phyloP scores from a whole-genome alignment of 108 stramenopile genomes.

The Skeletonema marinoi region DNA sequence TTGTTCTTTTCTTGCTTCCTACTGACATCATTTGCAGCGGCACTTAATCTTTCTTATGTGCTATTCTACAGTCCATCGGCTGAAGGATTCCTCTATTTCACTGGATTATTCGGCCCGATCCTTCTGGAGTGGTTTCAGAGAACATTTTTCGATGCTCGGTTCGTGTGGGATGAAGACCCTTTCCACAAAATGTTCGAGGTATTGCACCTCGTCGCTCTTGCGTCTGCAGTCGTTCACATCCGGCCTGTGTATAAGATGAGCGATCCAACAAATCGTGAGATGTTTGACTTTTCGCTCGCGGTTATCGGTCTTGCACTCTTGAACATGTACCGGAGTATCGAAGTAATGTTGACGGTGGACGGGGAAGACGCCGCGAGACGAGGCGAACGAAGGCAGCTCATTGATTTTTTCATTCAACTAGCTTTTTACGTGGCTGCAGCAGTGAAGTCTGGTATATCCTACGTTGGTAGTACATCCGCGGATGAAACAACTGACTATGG shows the following conservation, averaged over 20 bases:
- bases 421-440: slow-evolving; percentile 20
- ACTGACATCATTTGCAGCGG: background rate
- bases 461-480: slow-evolving; percentile 7
- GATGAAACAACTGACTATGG: background rate
- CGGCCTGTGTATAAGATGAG: slow-evolving; percentile 36
- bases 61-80: background rate
- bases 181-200: slow-evolving; percentile 36
- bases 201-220: background rate
- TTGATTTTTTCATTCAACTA: background rate
- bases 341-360: slow-evolving; percentile 28
- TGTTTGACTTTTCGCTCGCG: slow-evolving; percentile 37
- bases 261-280: slow-evolving; percentile 14
- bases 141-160: slow-evolving; percentile 32
- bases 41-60: slow-evolving; percentile 32
- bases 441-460: slow-evolving; percentile 18
- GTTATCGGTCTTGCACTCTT: slow-evolving; percentile 1
- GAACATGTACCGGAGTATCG: slow-evolving; percentile 7
- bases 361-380: slow-evolving; percentile 23
- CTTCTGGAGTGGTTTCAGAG: slow-evolving; percentile 32
- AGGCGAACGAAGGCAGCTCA: slow-evolving; percentile 3
- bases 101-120: slow-evolving; percentile 30
- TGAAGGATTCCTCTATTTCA: slow-evolving; percentile 52
- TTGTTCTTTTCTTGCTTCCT: no score
- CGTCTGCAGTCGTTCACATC: slow-evolving; percentile 45
- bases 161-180: slow-evolving; percentile 32